Evolutionary conservation across 2,329 filamentous ascomycete genomes (phyloP), one percentile per base, ranked within the genome.

Genomic region (Leptographium wingfieldii): DNA sequence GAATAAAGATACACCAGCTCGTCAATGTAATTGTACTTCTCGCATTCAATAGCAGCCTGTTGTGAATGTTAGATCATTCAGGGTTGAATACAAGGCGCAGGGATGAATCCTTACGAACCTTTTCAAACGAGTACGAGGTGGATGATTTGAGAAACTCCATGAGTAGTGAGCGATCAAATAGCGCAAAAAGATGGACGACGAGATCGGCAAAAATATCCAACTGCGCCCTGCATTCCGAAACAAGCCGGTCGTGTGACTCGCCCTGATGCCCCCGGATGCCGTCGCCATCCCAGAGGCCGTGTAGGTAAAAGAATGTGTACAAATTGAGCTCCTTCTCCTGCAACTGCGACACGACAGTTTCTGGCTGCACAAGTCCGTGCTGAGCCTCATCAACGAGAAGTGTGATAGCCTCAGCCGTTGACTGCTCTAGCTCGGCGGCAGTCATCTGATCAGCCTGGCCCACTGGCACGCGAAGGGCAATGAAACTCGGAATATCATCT

Each of bases 1-100:
- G 91, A 95, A 67, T 97, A 87, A 1, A 99, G 82, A 68, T 94
- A 94, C 16, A 99, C 92, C n/a, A 97, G 81, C 70, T 99, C 94
- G 46, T 90, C 88, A 55, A 95, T 88, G 72, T 88, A 97, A 65
- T 87, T 84, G 65, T 83, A 81, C 16, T 79, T 75, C 71, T 97
- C 91, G 69, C 94, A 99, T 67, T 95, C 84, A 80, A 76, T 81
- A 64, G 74, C 88, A 71, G 74, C 90, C 83, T 80, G 71, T 1
- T 14, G 11, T 6, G n/a, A 56, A 70, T 40, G 38, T 16, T 16
- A 40, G 38, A 5, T 54, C 68, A 66, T 35, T 55, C 35, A 2
- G n/a, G 3, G 40, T 9, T 35, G 31, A 35, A 35, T 2, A 35
- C 33, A 35, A 35, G 33, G 33, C 33, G 7, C 29, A 31, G 29